Base-by-base conservation (phyloP, 441 rosid genomes). In the Gossypium trilobum region DNA sequence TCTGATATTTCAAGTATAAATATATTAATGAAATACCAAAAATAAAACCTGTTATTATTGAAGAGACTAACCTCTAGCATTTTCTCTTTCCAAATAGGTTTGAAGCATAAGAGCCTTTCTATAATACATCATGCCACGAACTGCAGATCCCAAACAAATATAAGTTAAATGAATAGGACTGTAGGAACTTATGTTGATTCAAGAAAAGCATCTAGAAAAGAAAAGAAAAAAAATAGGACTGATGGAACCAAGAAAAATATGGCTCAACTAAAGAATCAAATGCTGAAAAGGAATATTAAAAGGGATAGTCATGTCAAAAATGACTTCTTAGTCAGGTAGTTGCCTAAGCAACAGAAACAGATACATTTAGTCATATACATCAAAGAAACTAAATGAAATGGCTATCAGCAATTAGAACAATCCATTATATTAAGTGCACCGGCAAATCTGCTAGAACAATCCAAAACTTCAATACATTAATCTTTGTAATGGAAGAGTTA, bases 101-200 rank as follows among this genome's bases (percentile, higher is more conserved):
- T 91, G 99, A 79, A 95, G 97, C 97, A 95, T 90, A 72, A 95
- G 87, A 70, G 99, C 98, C 78, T 93, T 95, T 82, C 99, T 91
- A 63, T 95, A 95, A 85, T 95, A 95, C 99, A 95, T 95, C 99
- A 95, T 95, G 72, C 99, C 99, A 65, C 99, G 99, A 80, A 95
- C 99, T 95, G 88, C 73, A 84, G 55, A 78, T 67, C 62, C 10
- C 73, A 78, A 63, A 50, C 17, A 58, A 63, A 39, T 69, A 56
- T 13, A 77, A 74, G 52, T 61, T 75, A 8, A 59, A 55, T 25
- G 25, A 8, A 16, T 16, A 44, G 5, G 58, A 14, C 7, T 46
- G 5, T 7, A 67, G 5, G 22, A 50, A 23, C 55, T 23, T 66
- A 22, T 7, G 19, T 69, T 54, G 9, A 69, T 19, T 69, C 16